Conservation (phyloP, 768 basidiomycete genomes). For the Trametes elegans region DNA sequence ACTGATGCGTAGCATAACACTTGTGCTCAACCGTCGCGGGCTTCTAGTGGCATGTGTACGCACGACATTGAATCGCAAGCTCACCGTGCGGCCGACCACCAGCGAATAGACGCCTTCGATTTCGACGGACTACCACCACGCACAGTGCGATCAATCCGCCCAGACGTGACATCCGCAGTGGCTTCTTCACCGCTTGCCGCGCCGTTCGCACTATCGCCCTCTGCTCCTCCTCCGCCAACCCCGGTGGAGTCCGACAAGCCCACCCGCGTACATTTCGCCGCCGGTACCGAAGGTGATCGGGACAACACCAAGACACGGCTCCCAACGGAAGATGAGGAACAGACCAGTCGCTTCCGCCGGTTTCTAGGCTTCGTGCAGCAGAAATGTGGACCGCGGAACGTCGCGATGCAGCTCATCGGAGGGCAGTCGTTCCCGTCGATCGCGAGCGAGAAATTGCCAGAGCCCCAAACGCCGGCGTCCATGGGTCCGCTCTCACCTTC, state of each 20-base stretch:
- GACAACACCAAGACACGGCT: background rate
- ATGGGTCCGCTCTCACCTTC: constrained; percentile 11
- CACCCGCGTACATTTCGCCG: constrained; percentile 9
- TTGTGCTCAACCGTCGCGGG: too few species aligned
- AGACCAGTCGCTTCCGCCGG: background rate
- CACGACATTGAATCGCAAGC: constrained; percentile 21
- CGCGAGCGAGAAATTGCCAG: constrained; percentile 2
- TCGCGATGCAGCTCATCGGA: constrained; percentile 16
- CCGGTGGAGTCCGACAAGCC: constrained; percentile 3
- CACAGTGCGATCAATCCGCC: constrained; percentile 12
- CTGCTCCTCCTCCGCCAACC: background rate
- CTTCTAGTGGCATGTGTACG: background rate
- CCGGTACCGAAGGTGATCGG: background rate
- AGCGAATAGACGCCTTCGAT: constrained; percentile 31
- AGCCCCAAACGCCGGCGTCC: constrained; percentile 4
- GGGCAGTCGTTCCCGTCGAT: background rate
- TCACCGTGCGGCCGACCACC: constrained; percentile 14
- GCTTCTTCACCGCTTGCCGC: too few species aligned
- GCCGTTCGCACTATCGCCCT: background rate
- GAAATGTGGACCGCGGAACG: constrained; percentile 28
- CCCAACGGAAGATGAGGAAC: background rate
- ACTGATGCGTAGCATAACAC: too few species aligned
- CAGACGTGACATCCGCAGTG: background rate
- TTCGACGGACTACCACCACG: constrained; percentile 36
- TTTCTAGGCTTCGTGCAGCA: constrained; percentile 22